Percentiles rank a stretch among this genome's conserved stretches.
Evolutionary conservation across 2,329 filamentous ascomycete genomes (phyloP).

Genomic region (Fusarium bactridioides): DNA sequence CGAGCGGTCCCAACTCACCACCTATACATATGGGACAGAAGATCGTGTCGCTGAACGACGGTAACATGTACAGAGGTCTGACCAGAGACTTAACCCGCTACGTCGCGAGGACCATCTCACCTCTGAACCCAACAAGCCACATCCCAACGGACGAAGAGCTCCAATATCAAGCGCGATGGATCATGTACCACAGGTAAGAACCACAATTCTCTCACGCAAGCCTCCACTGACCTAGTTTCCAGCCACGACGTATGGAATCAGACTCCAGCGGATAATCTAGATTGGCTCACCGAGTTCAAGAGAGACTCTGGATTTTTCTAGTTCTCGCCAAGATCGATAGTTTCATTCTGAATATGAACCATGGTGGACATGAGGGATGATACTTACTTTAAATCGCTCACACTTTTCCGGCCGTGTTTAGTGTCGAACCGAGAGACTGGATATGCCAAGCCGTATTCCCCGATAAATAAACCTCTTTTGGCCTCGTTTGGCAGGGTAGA

Average conservation of each 20-base stretch:
- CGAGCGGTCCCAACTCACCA: accelerated
- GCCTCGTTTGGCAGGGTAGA: not conserved
- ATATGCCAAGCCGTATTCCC: not conserved
- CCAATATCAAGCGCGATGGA: conserved; percentile 45
- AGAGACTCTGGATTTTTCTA: not conserved
- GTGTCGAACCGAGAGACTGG: not conserved
- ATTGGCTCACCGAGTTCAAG: conserved; percentile 13
- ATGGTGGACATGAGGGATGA: not conserved
- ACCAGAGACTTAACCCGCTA: conserved; percentile 35
- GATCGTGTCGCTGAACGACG: conserved; percentile 1
- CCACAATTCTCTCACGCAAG: accelerated
- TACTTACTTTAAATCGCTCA: not conserved
- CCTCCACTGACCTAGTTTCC: not conserved
- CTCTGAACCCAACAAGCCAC: conserved; percentile 41
- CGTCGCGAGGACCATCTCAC: conserved; percentile 42
- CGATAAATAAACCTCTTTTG: not conserved
- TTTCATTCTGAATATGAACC: not conserved
- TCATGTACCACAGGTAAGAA: conserved; percentile 43
- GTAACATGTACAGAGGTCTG: conserved; percentile 17
- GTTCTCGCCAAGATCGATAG: not conserved
- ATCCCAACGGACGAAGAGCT: conserved; percentile 49
- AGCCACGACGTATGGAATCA: conserved; percentile 19
- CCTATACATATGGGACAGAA: not conserved
- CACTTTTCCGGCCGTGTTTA: not conserved
- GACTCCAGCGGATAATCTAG: conserved; percentile 7